Base-by-base conservation (phyloP, 2,329 filamentous ascomycete species). In the Pseudogymnoascus sp. region DNA sequence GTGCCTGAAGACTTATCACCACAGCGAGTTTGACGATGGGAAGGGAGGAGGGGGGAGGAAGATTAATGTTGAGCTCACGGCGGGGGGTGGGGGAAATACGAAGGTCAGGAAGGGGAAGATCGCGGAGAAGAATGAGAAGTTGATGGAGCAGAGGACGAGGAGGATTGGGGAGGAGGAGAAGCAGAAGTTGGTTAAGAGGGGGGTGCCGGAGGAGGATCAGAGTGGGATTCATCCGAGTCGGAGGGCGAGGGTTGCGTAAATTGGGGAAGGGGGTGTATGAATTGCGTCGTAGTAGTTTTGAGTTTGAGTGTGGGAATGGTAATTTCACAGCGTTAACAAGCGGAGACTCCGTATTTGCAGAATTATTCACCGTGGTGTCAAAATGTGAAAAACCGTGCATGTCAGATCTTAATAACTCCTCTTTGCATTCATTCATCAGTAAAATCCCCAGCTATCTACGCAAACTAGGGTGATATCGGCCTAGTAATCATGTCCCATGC, bases 1-100 rank as follows among this genome's bases (percentile, higher is more conserved):
- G 34, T 96, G 91, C 72, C 81, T 97, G 65, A 90, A 93, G 76
- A 86, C 91, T 67, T 93, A 93, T 77, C 93, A 97, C 77, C 93
- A 97, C 77, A 89, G 86, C 65, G 82, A 82, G 67, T 96, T 97
- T 73, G 76, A 80, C 73, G 80, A 87, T 75, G 78, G 80, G 66
- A 60, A 60, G 78, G 80, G 66, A 60, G 36, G 36, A 79, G 77
- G 78, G 14, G 78, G 86, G 61, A 82, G 93, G 69, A 89, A 88
- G 76, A 96, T 97, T 71, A 97, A 96, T 73, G 90, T 97, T 25
- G 93, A 97, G 77, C 77, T 97, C 68, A 96, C 92, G 83, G 93
- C 90, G 64, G 93, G 93, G 61, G 93, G 93, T 42, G 93, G 93
- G 65, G 88, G 88, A 66, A 96, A 92, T 75, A 90, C 85, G 53